These are phyloP conservation scores for Anthoceros angustus DNA, from an alignment of 225 moss, liverwort and hornwort genomes.

Conservation along the genomic window DNA sequence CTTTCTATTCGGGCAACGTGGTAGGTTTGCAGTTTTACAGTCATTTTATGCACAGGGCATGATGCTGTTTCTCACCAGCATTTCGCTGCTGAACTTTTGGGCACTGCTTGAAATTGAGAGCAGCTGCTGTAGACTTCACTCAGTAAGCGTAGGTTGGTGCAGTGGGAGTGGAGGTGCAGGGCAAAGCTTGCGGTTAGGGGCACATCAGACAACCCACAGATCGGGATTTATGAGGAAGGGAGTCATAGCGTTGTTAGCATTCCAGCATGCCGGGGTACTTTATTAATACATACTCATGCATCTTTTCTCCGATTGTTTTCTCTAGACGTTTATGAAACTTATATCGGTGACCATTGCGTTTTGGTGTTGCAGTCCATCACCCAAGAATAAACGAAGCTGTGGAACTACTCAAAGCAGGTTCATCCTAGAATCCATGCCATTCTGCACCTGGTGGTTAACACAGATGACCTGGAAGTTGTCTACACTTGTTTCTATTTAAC, in stretches of 20 bases:
- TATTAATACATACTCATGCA: background rate
- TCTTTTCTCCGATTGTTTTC: background rate
- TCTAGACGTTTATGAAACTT: background rate
- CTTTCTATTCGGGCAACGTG: slow-evolving; percentile 46
- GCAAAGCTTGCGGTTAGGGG: slow-evolving; percentile 96
- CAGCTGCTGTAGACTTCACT: background rate
- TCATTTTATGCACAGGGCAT: background rate
- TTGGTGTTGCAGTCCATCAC: slow-evolving; percentile 60
- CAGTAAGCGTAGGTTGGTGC: slow-evolving; percentile 9
- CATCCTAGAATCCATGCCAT: background rate
- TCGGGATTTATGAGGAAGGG: slow-evolving; percentile 86
- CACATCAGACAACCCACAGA: slow-evolving; percentile 56
- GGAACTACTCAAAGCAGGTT: slow-evolving; percentile 78
- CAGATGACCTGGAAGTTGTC: too few species aligned
- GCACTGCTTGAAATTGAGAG: background rate
- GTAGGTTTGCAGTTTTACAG: slow-evolving; percentile 15
- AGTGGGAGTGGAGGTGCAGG: slow-evolving; percentile 96
- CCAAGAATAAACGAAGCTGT: slow-evolving; percentile 79
- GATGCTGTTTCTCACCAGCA: background rate
- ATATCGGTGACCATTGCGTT: slow-evolving; percentile 6
- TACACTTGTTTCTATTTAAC: too few species aligned
- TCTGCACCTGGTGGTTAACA: background rate
- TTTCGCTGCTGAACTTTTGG: background rate
- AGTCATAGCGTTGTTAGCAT: slow-evolving; percentile 70
- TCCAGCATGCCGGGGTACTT: slow-evolving; percentile 64